A percentile compares a stretch with the other conserved stretches of the same genome.
Conservation (phyloP, 208 protist genomes). For the Leishmania martiniquensis region DNA sequence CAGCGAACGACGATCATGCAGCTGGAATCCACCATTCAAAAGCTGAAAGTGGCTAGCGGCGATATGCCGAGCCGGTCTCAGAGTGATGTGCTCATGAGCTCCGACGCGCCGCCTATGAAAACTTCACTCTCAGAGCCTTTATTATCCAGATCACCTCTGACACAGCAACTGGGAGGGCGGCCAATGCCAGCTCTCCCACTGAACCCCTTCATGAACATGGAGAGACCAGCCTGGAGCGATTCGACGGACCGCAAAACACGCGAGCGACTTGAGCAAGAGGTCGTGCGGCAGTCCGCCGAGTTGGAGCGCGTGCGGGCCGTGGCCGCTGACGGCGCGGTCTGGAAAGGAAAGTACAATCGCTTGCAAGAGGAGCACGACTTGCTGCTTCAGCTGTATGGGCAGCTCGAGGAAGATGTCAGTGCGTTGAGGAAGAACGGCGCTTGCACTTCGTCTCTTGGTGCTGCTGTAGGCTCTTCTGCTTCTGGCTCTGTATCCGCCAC, state of each 20-base stretch:
- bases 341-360: slow-evolving; percentile 33
- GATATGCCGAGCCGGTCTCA: slow-evolving; percentile 10
- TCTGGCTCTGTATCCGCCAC: background rate
- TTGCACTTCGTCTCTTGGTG: background rate
- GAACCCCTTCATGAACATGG: slow-evolving; percentile 22
- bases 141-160: background rate
- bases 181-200: slow-evolving; percentile 10
- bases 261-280: slow-evolving; percentile 66
- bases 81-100: slow-evolving; percentile 5
- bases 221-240: slow-evolving; percentile 25
- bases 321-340: slow-evolving; percentile 31
- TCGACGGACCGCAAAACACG: slow-evolving; percentile 28
- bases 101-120: background rate
- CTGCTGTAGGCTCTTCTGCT: background rate
- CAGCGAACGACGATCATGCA: slow-evolving; percentile 26
- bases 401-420: slow-evolving; percentile 66
- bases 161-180: background rate
- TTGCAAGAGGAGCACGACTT: slow-evolving; percentile 66
- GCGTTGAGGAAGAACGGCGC: slow-evolving; percentile 12
- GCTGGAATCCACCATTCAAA: slow-evolving; percentile 28
- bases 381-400: slow-evolving; percentile 82
- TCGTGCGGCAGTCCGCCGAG: slow-evolving; percentile 76
- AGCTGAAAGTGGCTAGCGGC: slow-evolving; percentile 3
- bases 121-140: slow-evolving; percentile 16
- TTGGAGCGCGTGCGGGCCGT: slow-evolving; percentile 58